Evolutionary conservation across 257 asterid genomes (phyloP).

Genomic region (Plantago ovata): DNA sequence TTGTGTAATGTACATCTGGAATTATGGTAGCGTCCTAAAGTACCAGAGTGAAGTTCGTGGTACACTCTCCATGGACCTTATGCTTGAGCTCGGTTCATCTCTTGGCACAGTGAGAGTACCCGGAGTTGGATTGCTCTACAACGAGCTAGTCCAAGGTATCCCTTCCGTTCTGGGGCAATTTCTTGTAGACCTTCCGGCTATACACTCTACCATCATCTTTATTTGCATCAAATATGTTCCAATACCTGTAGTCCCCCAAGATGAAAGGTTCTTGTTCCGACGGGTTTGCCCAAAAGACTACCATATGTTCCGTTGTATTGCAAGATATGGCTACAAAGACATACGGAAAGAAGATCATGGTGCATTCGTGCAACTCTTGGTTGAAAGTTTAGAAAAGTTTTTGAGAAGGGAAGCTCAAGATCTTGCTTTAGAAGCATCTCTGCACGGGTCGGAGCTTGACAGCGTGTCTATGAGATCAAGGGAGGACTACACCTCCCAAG

Average conservation of each 20-base stretch:
- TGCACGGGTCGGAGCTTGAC: slow-evolving; percentile 34
- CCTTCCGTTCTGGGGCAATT: slow-evolving; percentile 86
- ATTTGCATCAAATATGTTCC: slow-evolving; percentile 94
- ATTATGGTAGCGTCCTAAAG: slow-evolving; percentile 84
- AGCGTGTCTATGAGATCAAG: slow-evolving; percentile 37
- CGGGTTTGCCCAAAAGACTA: slow-evolving; percentile 86
- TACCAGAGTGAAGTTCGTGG: slow-evolving; percentile 79
- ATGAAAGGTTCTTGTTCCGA: slow-evolving; percentile 77
- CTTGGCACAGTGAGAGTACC: slow-evolving; percentile 86
- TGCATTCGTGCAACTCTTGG: slow-evolving; percentile 73
- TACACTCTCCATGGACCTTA: slow-evolving; percentile 69
- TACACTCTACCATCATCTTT: slow-evolving; percentile 74
- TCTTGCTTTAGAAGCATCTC: slow-evolving; percentile 47
- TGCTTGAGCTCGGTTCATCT: slow-evolving; percentile 77
- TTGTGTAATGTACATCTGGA: slow-evolving; percentile 80
- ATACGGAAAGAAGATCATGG: slow-evolving; percentile 82
- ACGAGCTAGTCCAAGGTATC: slow-evolving; percentile 85
- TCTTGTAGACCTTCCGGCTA: slow-evolving; percentile 79
- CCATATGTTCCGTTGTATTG: slow-evolving; percentile 93
- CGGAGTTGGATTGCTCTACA: slow-evolving; percentile 82
- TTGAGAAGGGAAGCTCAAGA: slow-evolving; percentile 77
- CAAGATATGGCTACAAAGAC: slow-evolving; percentile 91
- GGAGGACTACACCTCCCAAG: slow-evolving; percentile 34
- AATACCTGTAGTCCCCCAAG: slow-evolving; percentile 81
- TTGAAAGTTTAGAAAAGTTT: slow-evolving; percentile 73